Evolutionary conservation across 1,139 yeast species (phyloP).

Genomic region (Torulaspora pretoriensis): DNA sequence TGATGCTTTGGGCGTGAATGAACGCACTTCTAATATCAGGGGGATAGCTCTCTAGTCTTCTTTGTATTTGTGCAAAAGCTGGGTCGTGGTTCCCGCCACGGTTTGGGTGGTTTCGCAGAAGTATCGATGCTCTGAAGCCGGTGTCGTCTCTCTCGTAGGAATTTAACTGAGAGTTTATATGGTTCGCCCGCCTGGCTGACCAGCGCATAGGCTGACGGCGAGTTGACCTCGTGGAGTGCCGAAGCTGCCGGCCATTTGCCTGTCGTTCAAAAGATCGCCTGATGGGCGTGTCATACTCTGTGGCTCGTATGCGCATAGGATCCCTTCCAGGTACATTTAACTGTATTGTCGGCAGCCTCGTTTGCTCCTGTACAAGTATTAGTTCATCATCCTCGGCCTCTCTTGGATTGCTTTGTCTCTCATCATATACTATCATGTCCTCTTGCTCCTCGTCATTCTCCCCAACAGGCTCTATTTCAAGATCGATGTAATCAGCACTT

Average conservation of each 20-base stretch:
- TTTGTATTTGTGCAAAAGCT: conserved; percentile 7
- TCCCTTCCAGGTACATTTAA: conserved; percentile 33
- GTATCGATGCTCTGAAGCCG: conserved; percentile 4
- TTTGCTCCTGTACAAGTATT: conserved; percentile 29
- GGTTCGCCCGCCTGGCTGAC: conserved; percentile 22
- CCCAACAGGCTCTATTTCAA: conserved; percentile 21
- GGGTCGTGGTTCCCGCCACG: neutral
- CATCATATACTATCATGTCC: conserved; percentile 7
- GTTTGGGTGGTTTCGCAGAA: neutral
- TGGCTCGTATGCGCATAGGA: conserved; percentile 23
- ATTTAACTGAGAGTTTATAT: conserved; percentile 15
- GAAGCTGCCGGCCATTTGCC: conserved; percentile 14
- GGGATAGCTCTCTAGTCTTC: conserved; percentile 19
- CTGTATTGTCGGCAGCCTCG: conserved; percentile 21
- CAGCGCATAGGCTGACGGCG: conserved; percentile 22
- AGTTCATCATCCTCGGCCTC: conserved; percentile 26
- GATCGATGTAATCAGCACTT: conserved; percentile 26
- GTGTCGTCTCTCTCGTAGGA: conserved; percentile 14
- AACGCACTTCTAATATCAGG: conserved; percentile 26
- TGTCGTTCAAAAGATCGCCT: conserved; percentile 31
- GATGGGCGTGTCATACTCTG: conserved; percentile 26
- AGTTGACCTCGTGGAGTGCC: neutral
- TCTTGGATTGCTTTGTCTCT: conserved; percentile 1
- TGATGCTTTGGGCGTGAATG: conserved; percentile 25
- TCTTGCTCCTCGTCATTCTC: conserved; percentile 4